Base-by-base conservation (phyloP, 2,329 filamentous ascomycete genomes). In the Pseudocercospora crystallina region DNA sequence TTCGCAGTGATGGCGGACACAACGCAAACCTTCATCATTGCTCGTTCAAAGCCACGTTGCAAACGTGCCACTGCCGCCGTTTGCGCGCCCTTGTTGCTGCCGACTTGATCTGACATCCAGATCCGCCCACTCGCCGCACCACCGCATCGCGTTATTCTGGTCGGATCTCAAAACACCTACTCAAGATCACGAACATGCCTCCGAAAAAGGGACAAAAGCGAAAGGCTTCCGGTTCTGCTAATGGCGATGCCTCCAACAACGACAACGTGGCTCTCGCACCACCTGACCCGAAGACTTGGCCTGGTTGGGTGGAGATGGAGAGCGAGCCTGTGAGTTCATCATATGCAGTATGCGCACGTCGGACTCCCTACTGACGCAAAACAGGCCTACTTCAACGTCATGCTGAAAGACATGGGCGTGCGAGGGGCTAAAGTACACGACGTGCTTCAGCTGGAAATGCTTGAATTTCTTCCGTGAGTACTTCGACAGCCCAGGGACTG, bases 371-470 rank as follows among this genome's bases (percentile, higher is more conserved):
- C 57, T 64, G 39, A 66, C 30, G 41, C 15, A 29, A 43, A 14
- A 1, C 53, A 90, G 88, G 85, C 82, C 26, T 85, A 91, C 61
- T 96, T 97, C 75, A 94, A 90, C 62, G 82, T 84, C 34, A 92
- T 97, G 68, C 76, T 97, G 3, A 79, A 80, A 31, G 84, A 90
- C 42, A 83, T 94, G 53, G 90, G 90, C 15, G 86, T 94, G 4
- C 74, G 80, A 49, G 81, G 84, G 44, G 80, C 90, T 52, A 86
- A 84, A 58, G 80, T 92, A 0, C 82, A 87, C 53, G 91, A 97
- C 65, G 76, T 96, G 1, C 82, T 90, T 13, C 89, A 95, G 49
- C 78, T 84, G 54, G 79, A 82, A 8, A 78, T 79, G 46, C 73
- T 90, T 29, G 73, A 74, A n/a, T 71, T 76, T 34, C 73, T 92